Evolutionary conservation across 2,329 filamentous ascomycete genomes (phyloP), one percentile per base, ranked within the genome.

Genomic region (Apiospora marii): DNA sequence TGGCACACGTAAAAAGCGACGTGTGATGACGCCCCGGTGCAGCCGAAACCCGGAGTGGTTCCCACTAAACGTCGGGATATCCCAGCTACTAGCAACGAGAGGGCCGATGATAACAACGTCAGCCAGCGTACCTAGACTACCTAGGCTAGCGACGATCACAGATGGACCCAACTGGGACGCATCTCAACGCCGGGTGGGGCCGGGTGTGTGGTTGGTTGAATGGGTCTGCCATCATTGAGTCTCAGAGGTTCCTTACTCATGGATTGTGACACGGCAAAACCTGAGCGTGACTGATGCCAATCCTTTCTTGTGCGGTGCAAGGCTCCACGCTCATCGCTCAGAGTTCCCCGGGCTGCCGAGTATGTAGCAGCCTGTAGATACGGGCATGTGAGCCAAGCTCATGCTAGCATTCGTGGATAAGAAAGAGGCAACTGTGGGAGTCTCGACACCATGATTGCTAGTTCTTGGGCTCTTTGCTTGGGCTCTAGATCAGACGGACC

Each of bases 1-100:
- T 76, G 46, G 34, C 16, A 14, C 27, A 48, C 24, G 41, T 48
- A 72, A 41, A 53, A 41, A 58, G 46, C 30, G 34, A 51, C 68
- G 46, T 37, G 46, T 58, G 34, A 70, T 67, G 53, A 64, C 71
- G 71, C 58, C 53, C 58, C 53, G 71, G 46, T 53, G 58, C 72
- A 48, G 68, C 68, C 68, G 68, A 69, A 72, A 70, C 34, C 68
- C 68, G 48, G 68, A 24, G 68, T 46, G 49, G 46, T 19, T 58
- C 58, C 48, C 30, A 70, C 34, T 27, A 22, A 41, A 41, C 22
- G 58, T n/a, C 58, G 58, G 58, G 19, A 64, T 41, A 41, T 64
- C 34, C 67, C 67, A 44, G 41, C 37, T 68, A 43, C 67, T 30
- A 46, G n/a, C 41, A 68, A 19, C 12, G 37, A 43, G 48, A 37